Evolutionary conservation across 225 moss, liverwort and hornwort species (phyloP), one percentile per base, ranked within the genome.

Genomic region (Sphagnum tenellum): DNA sequence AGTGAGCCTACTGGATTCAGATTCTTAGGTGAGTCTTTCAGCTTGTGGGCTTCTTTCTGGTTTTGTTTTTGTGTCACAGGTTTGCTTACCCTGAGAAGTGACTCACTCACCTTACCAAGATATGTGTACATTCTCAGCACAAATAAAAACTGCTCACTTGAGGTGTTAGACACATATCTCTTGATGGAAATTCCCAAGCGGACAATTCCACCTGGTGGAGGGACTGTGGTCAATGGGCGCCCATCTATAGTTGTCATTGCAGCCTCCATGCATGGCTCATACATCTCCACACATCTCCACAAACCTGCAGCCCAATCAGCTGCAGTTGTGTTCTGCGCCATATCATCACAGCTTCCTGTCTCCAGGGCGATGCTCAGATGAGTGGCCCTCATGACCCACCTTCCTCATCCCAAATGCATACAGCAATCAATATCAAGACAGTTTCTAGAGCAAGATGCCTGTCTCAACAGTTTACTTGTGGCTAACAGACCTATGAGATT

Each of bases 281-380:
- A 69, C 87, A 98, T 90, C 60, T 93, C 90, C 67, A 98, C 96
- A 83, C 96, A 98, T 51, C 88, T 88, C 96, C 96, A 98, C 70
- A 98, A 77, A 62, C 92, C 96, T 64, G 96, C 83, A 66, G 93
- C 92, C 96, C 96, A 98, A 74, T 93, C 90, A 62, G 74, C 61
- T 71, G 80, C 78, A 73, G 76, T 82, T 60, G 77, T 60, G 70
- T 75, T 90, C 81, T 90, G 96, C 9, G 79, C 74, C 49, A 66
- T 67, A 69, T 92, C 89, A 76, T 93, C 81, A 75, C 92, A 89
- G 50, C 76, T 79, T 57, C 64, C 90, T 65, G 90, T 93, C 85
- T 93, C 96, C 67, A 98, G 92, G 58, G 96, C 96, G 70, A 98
- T 72, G 62, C 96, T 98, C 75, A 98, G 71, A 68, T 90, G 83